Evolutionary conservation across 1,139 yeast species (phyloP).

Genomic region (Meyerozyma smithsonii): DNA sequence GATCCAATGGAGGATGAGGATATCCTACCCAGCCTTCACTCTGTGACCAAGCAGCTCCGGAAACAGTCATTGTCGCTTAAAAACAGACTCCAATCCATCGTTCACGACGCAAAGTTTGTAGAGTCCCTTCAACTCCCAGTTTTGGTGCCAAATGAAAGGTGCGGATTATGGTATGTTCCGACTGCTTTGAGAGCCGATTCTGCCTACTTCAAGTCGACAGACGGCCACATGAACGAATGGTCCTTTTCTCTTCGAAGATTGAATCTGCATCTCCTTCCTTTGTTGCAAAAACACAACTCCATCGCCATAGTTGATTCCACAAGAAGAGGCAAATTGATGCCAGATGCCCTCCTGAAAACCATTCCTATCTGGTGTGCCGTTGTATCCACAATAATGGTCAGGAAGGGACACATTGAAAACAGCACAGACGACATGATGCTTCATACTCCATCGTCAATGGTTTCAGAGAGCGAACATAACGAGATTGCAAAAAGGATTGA

Average conservation of each 20-base stretch:
- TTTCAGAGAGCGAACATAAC: slow-evolving; percentile 55
- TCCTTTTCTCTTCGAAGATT: slow-evolving; percentile 66
- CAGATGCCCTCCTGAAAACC: slow-evolving; percentile 84
- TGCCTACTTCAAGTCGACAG: slow-evolving; percentile 83
- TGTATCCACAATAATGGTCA: slow-evolving; percentile 50
- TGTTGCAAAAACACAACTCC: slow-evolving; percentile 40
- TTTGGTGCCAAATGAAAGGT: slow-evolving; percentile 70
- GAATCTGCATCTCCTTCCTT: slow-evolving; percentile 62
- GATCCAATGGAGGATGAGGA: background rate
- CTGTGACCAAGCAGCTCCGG: slow-evolving; percentile 33
- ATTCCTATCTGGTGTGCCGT: slow-evolving; percentile 92
- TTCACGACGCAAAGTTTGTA: slow-evolving; percentile 48
- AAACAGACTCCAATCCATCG: slow-evolving; percentile 68
- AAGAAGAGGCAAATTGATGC: slow-evolving; percentile 75
- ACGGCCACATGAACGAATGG: slow-evolving; percentile 85
- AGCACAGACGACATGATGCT: slow-evolving; percentile 16
- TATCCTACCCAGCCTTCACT: slow-evolving; percentile 15
- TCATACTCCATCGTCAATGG: slow-evolving; percentile 47
- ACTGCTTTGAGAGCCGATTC: slow-evolving; percentile 37
- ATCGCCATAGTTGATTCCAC: slow-evolving; percentile 77
- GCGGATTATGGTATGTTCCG: slow-evolving; percentile 82
- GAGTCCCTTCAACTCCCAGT: slow-evolving; percentile 25
- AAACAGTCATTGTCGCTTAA: slow-evolving; percentile 53
- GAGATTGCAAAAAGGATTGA: slow-evolving; percentile 50
- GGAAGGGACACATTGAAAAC: slow-evolving; percentile 14